A percentile compares a stretch with the other conserved stretches of the same genome.
Evolutionary conservation across 306 rosid genomes (phyloP).

Genomic region (Pyrus betulifolia): DNA sequence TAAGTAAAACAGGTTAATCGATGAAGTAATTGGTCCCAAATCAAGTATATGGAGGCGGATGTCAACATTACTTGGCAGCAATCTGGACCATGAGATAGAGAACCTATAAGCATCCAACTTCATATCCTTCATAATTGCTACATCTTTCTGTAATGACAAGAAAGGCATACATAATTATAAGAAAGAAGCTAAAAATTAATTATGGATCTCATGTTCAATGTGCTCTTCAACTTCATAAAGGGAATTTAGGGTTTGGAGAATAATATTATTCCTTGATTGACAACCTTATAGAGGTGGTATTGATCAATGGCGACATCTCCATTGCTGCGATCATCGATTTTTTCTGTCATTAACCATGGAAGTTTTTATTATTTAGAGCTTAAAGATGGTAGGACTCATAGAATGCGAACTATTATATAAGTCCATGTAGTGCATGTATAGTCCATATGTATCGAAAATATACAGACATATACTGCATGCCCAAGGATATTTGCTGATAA

Average conservation of each 20-base stretch:
- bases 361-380: no score
- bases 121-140: conserved; percentile 44
- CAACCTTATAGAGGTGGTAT: conserved; percentile 15
- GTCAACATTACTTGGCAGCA: conserved; percentile 46
- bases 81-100: conserved; percentile 69
- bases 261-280: neutral
- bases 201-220: no score
- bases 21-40: neutral
- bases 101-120: conserved; percentile 56
- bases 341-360: neutral
- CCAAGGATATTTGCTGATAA: no score
- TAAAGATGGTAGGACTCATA: neutral
- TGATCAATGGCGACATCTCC: conserved; percentile 23
- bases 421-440: no score
- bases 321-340: neutral
- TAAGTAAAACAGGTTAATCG: neutral
- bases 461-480: no score
- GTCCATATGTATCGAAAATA: no score
- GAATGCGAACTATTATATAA: no score
- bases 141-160: conserved; percentile 41
- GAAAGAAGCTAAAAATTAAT: no score
- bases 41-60: neutral
- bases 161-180: neutral
- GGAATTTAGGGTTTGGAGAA: neutral
- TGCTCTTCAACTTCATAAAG: no score